A percentile compares a stretch with the other conserved stretches of the same genome.
phyloP scores from a whole-genome alignment of 2,329 filamentous ascomycete species.

The Pyrenophora seminiperda region DNA sequence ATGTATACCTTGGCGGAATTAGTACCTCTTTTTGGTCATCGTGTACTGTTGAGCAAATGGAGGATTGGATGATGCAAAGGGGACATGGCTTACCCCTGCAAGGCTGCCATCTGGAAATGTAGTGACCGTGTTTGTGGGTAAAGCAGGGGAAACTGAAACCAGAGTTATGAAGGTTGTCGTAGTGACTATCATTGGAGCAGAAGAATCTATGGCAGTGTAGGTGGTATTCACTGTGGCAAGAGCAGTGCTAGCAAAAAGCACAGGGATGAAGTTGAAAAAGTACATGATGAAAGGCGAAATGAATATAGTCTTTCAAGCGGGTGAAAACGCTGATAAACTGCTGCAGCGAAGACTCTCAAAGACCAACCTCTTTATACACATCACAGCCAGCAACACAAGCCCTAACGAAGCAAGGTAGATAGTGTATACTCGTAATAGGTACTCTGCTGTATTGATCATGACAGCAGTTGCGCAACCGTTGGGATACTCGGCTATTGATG shows the following conservation, averaged over 20 bases:
- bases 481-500: conserved; percentile 11
- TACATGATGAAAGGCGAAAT: conserved; percentile 11
- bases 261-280: conserved; percentile 7
- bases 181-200: neutral
- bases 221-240: neutral
- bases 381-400: neutral
- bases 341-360: neutral
- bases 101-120: neutral
- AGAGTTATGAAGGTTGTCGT: neutral
- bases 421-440: conserved; percentile 7
- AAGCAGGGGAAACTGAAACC: neutral
- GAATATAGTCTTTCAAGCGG: neutral
- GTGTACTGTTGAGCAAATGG: neutral
- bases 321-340: neutral
- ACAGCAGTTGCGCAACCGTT: conserved; percentile 7
- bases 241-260: conserved; percentile 10
- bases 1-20: conserved; percentile 28
- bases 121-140: neutral
- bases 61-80: neutral
- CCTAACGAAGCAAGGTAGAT: conserved; percentile 10
- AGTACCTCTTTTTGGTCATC: neutral
- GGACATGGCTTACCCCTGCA: neutral
- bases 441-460: conserved; percentile 2
- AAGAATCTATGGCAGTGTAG: neutral
- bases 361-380: neutral